Evolutionary conservation across 1,139 yeast species (phyloP).

Genomic region (Diutina siamensis): DNA sequence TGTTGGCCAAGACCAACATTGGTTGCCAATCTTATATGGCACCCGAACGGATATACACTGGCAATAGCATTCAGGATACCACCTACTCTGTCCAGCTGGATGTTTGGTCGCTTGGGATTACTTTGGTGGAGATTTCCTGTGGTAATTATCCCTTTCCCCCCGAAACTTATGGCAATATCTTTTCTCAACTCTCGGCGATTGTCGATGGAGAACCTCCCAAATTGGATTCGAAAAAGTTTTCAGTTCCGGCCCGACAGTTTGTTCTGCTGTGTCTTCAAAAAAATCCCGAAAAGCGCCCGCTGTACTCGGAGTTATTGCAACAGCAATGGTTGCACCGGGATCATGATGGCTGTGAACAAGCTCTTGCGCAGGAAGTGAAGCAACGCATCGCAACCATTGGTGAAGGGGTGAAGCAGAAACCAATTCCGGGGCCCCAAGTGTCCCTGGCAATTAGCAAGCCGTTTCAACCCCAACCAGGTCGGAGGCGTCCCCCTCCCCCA

Average conservation of each 20-base stretch:
- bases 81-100: constrained; percentile 93
- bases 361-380: neutral
- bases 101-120: constrained; percentile 89
- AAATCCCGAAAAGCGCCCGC: constrained; percentile 74
- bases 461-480: neutral
- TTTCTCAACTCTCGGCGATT: constrained; percentile 88
- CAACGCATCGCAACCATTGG: neutral
- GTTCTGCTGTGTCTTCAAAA: constrained; percentile 74
- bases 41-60: constrained; percentile 78
- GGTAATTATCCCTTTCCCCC: constrained; percentile 95
- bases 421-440: neutral
- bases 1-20: constrained; percentile 88
- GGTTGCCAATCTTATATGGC: constrained; percentile 99
- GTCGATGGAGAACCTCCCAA: constrained; percentile 94
- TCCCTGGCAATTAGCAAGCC: neutral
- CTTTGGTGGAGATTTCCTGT: constrained; percentile 77
- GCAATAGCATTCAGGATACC: constrained; percentile 43
- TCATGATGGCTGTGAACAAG: neutral
- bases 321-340: constrained; percentile 63
- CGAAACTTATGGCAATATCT: constrained; percentile 80
- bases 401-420: neutral
- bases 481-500: neutral
- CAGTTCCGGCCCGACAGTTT: constrained; percentile 71
- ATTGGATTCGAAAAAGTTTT: constrained; percentile 41
- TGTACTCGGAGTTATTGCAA: constrained; percentile 56